Evolutionary conservation across 805 yeast genomes (phyloP), one percentile per base, ranked within the genome.

Genomic region (Phaffomyces opuntiae): DNA sequence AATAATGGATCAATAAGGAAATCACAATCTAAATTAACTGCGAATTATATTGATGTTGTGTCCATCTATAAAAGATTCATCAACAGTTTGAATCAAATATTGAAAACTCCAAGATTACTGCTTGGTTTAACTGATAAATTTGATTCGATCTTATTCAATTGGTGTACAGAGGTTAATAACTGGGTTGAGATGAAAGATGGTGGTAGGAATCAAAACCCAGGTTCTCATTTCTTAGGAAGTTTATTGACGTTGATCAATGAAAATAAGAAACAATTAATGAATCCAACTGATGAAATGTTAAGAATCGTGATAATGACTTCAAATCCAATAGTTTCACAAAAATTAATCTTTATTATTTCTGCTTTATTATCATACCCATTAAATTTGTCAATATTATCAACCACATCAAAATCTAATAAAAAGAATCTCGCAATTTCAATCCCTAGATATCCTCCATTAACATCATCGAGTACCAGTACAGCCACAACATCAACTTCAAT

Each of bases 311-410:
- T 79, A 4, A 70, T 78, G 74, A 78, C 84, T 0, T 75, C 80
- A 14, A 79, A 79, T 54, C 77, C 80, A 33, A 73, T 73, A 8
- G 80, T 79, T 9, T 81, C 83, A 1, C 80, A 78, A 53, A 78
- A 78, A 54, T 61, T 79, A 45, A 64, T 78, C 0, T 78, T 77
- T 46, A 73, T 79, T 8, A 50, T 79, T 9, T 69, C 77, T 44
- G 83, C 78, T 0, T 47, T 79, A 25, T 59, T 79, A 16, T 73
- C 77, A 33, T 68, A 61, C 24, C 55, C 62, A 9, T 51, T 56
- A 38, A 47, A 52, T 3, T 55, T 61, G 7, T 17, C 38, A 7
- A 11, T 36, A 5, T 8, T 26, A 7, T 39, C 44, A 40, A 24
- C 25, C 3, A 9, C 9, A 5, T 11, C 21, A 26, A 25, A 17